Evolutionary conservation across 257 asterid genomes (phyloP).

Genomic region (Avicennia marina): DNA sequence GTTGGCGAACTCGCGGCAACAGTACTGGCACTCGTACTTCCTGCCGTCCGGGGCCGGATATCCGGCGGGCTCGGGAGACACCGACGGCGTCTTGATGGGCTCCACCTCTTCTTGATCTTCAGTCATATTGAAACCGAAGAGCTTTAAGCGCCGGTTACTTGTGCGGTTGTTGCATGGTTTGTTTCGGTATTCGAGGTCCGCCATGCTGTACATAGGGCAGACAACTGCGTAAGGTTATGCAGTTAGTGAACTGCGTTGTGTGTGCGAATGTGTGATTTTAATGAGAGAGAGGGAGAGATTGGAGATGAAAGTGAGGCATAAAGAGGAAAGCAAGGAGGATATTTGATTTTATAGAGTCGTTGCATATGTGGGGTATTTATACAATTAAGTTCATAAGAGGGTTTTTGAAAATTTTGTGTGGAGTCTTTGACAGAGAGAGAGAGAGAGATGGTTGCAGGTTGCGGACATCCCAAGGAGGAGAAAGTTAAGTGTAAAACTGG

Average conservation of each 20-base stretch:
- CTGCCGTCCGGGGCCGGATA: slow-evolving; percentile 60
- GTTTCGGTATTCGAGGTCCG: slow-evolving; percentile 46
- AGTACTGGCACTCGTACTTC: slow-evolving; percentile 94
- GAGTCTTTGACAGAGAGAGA: slow-evolving; percentile 9
- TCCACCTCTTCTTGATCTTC: slow-evolving; percentile 50
- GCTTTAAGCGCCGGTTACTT: slow-evolving; percentile 51
- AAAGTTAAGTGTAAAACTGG: slow-evolving; percentile 37
- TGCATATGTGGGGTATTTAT: slow-evolving; percentile 82
- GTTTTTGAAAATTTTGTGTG: slow-evolving; percentile 1
- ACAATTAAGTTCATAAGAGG: slow-evolving; percentile 21
- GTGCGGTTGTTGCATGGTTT: slow-evolving; percentile 35
- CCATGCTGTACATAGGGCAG: slow-evolving; percentile 35
- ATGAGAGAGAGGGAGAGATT: slow-evolving; percentile 10
- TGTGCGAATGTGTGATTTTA: neutral
- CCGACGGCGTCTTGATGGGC: slow-evolving; percentile 36
- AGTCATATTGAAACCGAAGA: slow-evolving; percentile 75
- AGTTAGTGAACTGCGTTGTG: neutral
- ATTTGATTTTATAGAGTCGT: slow-evolving; percentile 28
- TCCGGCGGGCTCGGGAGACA: slow-evolving; percentile 39
- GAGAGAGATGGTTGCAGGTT: slow-evolving; percentile 32
- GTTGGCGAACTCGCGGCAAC: slow-evolving; percentile 91
- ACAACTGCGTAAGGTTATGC: neutral
- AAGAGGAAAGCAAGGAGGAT: slow-evolving; percentile 13
- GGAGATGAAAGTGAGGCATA: slow-evolving; percentile 9
- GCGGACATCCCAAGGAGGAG: slow-evolving; percentile 50